Evolutionary conservation across 495 filamentous ascomycete genomes (phyloP).

Genomic region (Penicillium ucsense): DNA sequence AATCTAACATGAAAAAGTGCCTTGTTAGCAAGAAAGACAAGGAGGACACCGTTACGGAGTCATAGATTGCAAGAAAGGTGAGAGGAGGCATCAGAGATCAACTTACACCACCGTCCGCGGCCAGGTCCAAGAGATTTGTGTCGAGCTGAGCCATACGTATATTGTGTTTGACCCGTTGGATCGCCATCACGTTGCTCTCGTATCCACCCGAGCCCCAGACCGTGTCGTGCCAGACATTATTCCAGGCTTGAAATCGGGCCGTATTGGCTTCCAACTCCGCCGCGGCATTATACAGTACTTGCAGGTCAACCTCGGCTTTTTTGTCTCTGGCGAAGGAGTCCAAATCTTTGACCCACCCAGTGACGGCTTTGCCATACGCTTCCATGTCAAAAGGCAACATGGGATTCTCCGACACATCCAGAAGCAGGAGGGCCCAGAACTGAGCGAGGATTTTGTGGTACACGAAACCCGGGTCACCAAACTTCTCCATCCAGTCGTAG

Average conservation of each 20-base stretch:
- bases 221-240: constrained; percentile 57
- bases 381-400: constrained; percentile 77
- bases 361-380: constrained; percentile 58
- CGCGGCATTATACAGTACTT: constrained; percentile 51
- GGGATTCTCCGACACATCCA: constrained; percentile 73
- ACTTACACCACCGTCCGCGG: constrained; percentile 58
- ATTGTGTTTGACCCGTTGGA: constrained; percentile 60
- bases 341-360: constrained; percentile 54
- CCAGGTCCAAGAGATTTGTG: constrained; percentile 67
- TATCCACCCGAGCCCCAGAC: constrained; percentile 58
- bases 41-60: constrained; percentile 4
- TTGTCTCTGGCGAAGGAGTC: constrained; percentile 52
- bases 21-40: too few relatives aligned
- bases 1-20: constrained; percentile 39
- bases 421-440: constrained; percentile 69
- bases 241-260: constrained; percentile 61
- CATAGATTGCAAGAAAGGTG: background rate
- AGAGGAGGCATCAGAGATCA: background rate
- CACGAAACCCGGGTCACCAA: constrained; percentile 70
- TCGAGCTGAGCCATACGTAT: constrained; percentile 70
- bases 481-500: constrained; percentile 72
- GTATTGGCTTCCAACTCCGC: constrained; percentile 49
- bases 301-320: constrained; percentile 42
- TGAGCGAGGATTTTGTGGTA: constrained; percentile 76
- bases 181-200: constrained; percentile 55